Percentiles rank a stretch among this genome's conserved stretches.
phyloP scores from a whole-genome alignment of 2,329 filamentous ascomycete species.

The Colletotrichum truncatum region DNA sequence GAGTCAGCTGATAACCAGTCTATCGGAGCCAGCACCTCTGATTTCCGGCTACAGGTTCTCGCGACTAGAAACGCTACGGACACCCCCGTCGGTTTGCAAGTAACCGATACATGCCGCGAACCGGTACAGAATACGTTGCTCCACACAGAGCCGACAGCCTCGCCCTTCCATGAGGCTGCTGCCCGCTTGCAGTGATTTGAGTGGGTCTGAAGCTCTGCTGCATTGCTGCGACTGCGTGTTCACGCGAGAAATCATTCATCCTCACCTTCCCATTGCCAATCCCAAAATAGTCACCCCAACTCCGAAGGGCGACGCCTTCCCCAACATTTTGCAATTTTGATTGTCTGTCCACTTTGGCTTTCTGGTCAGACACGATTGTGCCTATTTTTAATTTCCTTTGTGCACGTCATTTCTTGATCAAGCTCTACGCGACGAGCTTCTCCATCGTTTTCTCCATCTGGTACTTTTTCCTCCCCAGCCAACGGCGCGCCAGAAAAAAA shows the following conservation, averaged over 20 bases:
- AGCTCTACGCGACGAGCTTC: conserved; percentile 29
- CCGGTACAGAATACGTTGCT: conserved; percentile 2
- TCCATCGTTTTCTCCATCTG: not conserved
- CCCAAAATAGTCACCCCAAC: not conserved
- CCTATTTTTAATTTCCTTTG: conserved; percentile 4
- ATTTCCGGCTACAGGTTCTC: not conserved
- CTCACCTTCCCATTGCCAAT: conserved; percentile 5
- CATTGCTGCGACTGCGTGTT: conserved; percentile 23
- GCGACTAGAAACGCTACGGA: not conserved
- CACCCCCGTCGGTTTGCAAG: not conserved
- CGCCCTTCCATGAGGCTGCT: conserved; percentile 28
- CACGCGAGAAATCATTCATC: conserved; percentile 26
- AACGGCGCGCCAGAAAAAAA: not conserved
- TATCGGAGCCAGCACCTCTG: not conserved
- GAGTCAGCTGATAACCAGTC: conserved; percentile 9
- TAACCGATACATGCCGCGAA: not conserved
- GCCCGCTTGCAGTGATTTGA: conserved; percentile 21
- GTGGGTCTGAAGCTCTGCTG: conserved; percentile 25
- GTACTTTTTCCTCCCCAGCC: conserved; percentile 2
- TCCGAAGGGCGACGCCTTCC: not conserved
- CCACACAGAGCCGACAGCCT: conserved; percentile 12
- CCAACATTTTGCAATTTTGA: not conserved
- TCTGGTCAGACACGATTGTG: not conserved
- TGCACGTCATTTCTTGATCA: conserved; percentile 7
- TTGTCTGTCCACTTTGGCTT: not conserved